A percentile compares a stretch with the other conserved stretches of the same genome.
Conservation (phyloP, 2,329 filamentous ascomycete genomes). For the Ascochyta clinopodiicola region DNA sequence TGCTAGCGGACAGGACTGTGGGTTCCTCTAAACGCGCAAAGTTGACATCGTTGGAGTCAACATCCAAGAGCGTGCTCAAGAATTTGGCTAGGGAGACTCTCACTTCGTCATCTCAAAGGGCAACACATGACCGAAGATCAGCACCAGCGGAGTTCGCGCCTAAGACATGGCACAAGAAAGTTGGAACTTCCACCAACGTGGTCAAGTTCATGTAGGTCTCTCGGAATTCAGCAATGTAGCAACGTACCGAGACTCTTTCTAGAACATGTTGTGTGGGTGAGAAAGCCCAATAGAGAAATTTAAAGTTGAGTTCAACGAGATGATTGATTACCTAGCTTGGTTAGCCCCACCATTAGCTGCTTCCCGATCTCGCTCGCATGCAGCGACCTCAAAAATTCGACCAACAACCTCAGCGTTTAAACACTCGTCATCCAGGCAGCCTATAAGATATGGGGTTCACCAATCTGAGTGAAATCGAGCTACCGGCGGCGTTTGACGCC, state of each 20-base stretch:
- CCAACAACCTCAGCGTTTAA: neutral
- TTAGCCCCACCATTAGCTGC: conserved; percentile 13
- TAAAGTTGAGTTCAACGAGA: neutral
- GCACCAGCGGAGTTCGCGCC: neutral
- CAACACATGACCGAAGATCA: neutral
- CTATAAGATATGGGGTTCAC: conserved; percentile 44
- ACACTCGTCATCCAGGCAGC: neutral
- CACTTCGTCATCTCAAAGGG: neutral
- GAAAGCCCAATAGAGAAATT: too few species aligned
- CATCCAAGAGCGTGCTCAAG: neutral
- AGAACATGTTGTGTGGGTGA: neutral
- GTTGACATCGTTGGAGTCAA: neutral
- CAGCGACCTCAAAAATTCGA: conserved; percentile 26
- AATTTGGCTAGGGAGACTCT: neutral
- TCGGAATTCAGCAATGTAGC: too few species aligned
- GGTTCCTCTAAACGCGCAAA: neutral
- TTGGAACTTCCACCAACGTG: neutral
- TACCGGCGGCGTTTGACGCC: conserved; percentile 58
- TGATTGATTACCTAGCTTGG: neutral
- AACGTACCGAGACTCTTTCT: too few species aligned
- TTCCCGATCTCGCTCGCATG: conserved; percentile 15
- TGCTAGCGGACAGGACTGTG: neutral
- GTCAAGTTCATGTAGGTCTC: neutral
- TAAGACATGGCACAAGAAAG: neutral
- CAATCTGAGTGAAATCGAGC: conserved; percentile 52